Evolutionary conservation across 2,329 filamentous ascomycete species (phyloP), one percentile per base, ranked within the genome.

Genomic region (Huntiella decipiens): DNA sequence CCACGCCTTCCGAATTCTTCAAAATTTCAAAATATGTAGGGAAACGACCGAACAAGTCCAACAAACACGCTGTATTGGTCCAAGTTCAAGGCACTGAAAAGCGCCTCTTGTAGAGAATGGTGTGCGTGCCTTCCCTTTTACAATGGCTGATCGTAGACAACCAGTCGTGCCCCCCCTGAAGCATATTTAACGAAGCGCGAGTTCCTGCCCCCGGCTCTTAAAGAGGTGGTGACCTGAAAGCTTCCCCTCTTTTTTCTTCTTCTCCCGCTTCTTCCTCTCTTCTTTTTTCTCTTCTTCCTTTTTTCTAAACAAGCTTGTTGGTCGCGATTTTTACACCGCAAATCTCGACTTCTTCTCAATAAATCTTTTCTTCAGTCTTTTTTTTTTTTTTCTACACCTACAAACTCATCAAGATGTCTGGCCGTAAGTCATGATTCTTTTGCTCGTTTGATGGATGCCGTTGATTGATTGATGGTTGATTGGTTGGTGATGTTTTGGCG

Each of bases 391-490:
- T 28, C n/a, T 31, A 44, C 44, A 28, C 22, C 22, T 28, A 33
- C 34, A 19, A 32, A 35, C 32, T 12, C 31, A 43, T 45, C 39
- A 52, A 31, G 17, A 52, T 52, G 51, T 51, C 49, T 48, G 51
- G 51, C 45, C 51, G 51, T 52, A 47, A 52, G 51, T 51, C 11
- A 22, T 41, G 8, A 10, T 33, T n/a, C 2, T 39, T 7, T 22
- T 40, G n/a, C 32, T 41, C 7, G 28, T 12, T 17, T 43, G 40
- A 34, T 43, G 12, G n/a, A 12, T 32, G 7, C 3, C 17, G 28
- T 16, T 35, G 11, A 17, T 43, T 33, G 15, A 32, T 43, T 43
- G 40, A 31, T 22, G 22, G 22, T 32, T 7, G 11, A 13, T 31
- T 31, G 12, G 8, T 28, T 5, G 12, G 39, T 32, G 39, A 17